Conservation (phyloP, 129 eudicot species). For the Pittosporum tobira region DNA sequence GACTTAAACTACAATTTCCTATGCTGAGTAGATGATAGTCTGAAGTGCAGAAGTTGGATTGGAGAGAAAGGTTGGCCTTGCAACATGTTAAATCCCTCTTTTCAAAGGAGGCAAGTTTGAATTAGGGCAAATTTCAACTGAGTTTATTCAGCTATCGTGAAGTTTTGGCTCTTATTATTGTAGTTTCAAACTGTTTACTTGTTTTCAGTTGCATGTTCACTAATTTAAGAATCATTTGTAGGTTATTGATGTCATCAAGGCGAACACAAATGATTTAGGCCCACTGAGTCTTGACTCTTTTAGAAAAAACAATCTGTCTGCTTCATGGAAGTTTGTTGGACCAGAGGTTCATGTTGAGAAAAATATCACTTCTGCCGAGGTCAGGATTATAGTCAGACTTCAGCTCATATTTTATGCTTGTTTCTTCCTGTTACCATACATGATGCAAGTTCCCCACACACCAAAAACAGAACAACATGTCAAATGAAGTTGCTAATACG, state of each 20-base stretch:
- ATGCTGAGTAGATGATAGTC: too few species aligned
- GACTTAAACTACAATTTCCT: too few species aligned
- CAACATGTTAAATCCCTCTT: constrained; percentile 65
- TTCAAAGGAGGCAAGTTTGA: constrained; percentile 50
- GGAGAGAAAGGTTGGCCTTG: constrained; percentile 78
- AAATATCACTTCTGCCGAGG: constrained; percentile 41
- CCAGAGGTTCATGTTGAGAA: constrained; percentile 26
- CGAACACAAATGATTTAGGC: constrained; percentile 70
- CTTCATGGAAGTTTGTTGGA: constrained; percentile 67
- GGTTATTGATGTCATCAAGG: constrained; percentile 81
- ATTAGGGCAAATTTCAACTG: not conserved
- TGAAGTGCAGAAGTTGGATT: constrained; percentile 71
- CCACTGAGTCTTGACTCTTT: constrained; percentile 73
- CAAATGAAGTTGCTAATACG: constrained; percentile 8
- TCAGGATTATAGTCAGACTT: constrained; percentile 23
- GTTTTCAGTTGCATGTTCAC: not conserved
- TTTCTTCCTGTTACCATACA: not conserved
- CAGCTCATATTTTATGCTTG: constrained; percentile 5
- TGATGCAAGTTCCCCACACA: not conserved
- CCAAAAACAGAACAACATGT: too few species aligned
- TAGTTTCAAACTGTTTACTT: not conserved
- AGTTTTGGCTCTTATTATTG: not conserved
- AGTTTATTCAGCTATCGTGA: not conserved
- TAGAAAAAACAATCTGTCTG: constrained; percentile 57
- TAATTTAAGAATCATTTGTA: constrained; percentile 21